Evolutionary conservation across 169 alveolate genomes (phyloP), one percentile per base, ranked within the genome.

Genomic region (Neospora caninum): DNA sequence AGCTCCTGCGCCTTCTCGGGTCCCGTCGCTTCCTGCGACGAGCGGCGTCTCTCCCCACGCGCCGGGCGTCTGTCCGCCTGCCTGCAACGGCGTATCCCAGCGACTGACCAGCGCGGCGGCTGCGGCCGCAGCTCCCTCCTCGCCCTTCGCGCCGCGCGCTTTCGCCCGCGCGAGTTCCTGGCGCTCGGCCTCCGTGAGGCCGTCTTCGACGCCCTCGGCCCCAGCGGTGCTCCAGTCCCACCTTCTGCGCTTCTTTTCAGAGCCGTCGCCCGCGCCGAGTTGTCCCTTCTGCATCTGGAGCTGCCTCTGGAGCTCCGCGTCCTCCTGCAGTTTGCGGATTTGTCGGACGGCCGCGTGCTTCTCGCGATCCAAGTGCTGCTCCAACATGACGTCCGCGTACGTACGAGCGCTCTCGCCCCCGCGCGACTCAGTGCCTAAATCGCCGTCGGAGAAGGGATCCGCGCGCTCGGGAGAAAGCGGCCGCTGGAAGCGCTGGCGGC

Each of bases 391-490:
- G 67, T 91, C 96, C 34, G 89, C 94, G 78, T 84, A 94, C 42
- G 94, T 95, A 36, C 95, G 78, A 25, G 91, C 94, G 80, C 54
- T n/a, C 25, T 93, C 91, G 70, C 94, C 97, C 94, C 93, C 95
- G 97, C 91, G 94, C 29, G 96, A 87, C 82, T 93, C 97, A 53
- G 97, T 69, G 94, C 95, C 96, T 0, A 97, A 91, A 95, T 20
- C 95, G 70, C 82, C 88, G n/a, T 92, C 95, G 18, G 97, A 95
- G 83, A 97, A 97, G 31, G 98, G 98, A 69, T 97, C 98, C 38
- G 95, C 97, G 27, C 98, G 89, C 92, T 95, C 98, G 0, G 98
- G 98, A 6, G 98, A 97, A 31, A 97, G 95, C 82, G 95, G 94
- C 41, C 95, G 82, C 53, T 95, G 94, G 69, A 54, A 88, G 29